Percentiles rank a stretch among this genome's conserved stretches.
Conservation (phyloP, 2,329 filamentous ascomycete species). For the Fusarium sp. region DNA sequence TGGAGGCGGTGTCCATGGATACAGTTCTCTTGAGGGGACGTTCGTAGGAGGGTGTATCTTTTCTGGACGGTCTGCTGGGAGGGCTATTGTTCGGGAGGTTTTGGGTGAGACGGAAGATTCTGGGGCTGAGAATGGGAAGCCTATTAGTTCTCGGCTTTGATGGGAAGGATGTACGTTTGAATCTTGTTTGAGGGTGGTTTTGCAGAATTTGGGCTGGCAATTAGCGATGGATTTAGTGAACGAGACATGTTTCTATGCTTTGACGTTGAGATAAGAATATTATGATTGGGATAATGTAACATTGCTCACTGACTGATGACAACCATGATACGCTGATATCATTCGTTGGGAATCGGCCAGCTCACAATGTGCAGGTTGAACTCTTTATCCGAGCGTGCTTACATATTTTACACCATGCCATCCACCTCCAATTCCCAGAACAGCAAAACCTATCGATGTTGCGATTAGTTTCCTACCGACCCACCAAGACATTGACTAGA, state of each 20-base stretch:
- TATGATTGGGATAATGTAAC: background rate
- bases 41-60: conserved; percentile 74
- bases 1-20: conserved; percentile 72
- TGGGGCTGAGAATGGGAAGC: background rate
- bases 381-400: background rate
- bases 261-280: background rate
- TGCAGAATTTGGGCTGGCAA: background rate
- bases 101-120: conserved; percentile 19
- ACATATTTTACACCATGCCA: background rate
- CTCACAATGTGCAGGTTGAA: background rate
- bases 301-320: too few relatives aligned
- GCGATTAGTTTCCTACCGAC: too few relatives aligned
- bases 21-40: conserved; percentile 71
- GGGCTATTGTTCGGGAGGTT: conserved; percentile 65
- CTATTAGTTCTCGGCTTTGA: conserved; percentile 20
- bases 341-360: too few relatives aligned
- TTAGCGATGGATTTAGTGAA: background rate
- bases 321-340: too few relatives aligned
- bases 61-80: conserved; percentile 68
- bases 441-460: too few relatives aligned
- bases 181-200: background rate
- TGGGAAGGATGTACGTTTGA: background rate
- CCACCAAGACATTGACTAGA: background rate
- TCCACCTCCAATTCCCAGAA: too few relatives aligned
- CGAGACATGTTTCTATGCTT: too few relatives aligned